Conservation (phyloP, 345 rosid genomes). For the Kandelia obovata region DNA sequence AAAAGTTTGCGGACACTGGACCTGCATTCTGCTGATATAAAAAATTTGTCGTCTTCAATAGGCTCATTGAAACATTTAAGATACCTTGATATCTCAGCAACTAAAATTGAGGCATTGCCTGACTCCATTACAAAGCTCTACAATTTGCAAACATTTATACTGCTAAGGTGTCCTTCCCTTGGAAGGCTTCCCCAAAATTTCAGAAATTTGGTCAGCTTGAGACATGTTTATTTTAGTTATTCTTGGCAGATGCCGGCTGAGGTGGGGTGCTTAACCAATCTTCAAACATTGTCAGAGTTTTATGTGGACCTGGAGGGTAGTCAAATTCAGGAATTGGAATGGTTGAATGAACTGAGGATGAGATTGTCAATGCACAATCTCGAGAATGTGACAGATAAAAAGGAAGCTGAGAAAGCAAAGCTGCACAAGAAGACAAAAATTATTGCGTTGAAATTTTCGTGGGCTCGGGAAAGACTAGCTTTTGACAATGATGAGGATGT, state of each 20-base stretch:
- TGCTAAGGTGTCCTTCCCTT: fast-evolving
- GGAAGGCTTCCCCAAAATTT: not conserved
- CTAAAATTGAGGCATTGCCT: conserved; percentile 1
- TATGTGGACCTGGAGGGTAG: not conserved
- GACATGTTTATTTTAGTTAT: conserved; percentile 3
- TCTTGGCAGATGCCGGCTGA: conserved; percentile 2
- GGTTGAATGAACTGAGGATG: conserved; percentile 1
- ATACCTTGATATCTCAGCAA: conserved; percentile 7
- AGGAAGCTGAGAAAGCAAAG: conserved; percentile 17
- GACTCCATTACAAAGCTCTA: conserved; percentile 15
- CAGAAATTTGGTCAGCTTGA: conserved; percentile 9
- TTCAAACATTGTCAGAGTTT: conserved; percentile 8
- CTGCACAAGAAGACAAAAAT: not conserved
- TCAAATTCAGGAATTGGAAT: conserved; percentile 5
- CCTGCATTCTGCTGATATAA: not conserved
- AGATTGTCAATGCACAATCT: conserved; percentile 2
- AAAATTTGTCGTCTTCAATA: not conserved
- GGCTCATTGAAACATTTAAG: conserved; percentile 24
- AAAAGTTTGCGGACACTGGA: conserved; percentile 9
- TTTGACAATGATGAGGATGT: conserved; percentile 13
- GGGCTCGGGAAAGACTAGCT: not conserved
- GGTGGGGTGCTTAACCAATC: conserved; percentile 7
- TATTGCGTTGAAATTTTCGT: not conserved
- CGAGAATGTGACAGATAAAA: conserved; percentile 8
- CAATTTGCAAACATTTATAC: conserved; percentile 16